Percentiles rank a stretch among this genome's conserved stretches.
Evolutionary conservation across 2,329 filamentous ascomycete species (phyloP).

Genomic region (Fusarium fracticaudum): DNA sequence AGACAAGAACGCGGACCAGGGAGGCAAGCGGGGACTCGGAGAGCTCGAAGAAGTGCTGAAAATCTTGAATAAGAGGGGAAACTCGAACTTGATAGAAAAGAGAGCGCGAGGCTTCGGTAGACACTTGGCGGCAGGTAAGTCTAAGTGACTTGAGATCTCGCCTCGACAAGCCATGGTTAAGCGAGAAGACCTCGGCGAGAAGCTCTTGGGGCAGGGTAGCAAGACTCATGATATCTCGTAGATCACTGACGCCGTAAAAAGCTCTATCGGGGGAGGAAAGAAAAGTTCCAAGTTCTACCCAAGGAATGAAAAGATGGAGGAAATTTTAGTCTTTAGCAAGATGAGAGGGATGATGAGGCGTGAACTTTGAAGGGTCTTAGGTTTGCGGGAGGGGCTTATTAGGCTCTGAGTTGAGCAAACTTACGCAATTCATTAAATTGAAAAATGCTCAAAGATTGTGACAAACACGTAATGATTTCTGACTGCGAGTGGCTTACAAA

Average conservation of each 20-base stretch:
- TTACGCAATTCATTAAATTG: not conserved
- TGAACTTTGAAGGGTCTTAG: not conserved
- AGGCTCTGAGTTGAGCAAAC: not conserved
- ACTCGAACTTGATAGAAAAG: constrained; percentile 2
- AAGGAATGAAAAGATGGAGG: too few relatives aligned
- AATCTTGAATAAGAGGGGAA: not conserved
- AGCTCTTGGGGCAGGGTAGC: not conserved
- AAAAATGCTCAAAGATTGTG: not conserved
- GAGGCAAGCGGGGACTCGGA: not conserved
- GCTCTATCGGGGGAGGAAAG: not conserved
- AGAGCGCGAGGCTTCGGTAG: not conserved
- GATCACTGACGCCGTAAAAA: too few relatives aligned
- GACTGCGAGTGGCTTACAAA: not conserved
- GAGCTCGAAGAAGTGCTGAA: not conserved
- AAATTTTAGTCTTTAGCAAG: not conserved
- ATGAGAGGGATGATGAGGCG: not conserved
- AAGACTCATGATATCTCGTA: not conserved
- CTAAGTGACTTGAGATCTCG: constrained; percentile 8
- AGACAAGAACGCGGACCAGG: not conserved
- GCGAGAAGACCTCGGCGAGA: not conserved
- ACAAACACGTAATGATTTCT: not conserved
- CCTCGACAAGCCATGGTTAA: not conserved
- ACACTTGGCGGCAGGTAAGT: not conserved
- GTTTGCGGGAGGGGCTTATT: not conserved
- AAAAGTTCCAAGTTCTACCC: not conserved